phyloP scores from a whole-genome alignment of 352 stramenopile genomes.

The Hyphochytrium catenoides region DNA sequence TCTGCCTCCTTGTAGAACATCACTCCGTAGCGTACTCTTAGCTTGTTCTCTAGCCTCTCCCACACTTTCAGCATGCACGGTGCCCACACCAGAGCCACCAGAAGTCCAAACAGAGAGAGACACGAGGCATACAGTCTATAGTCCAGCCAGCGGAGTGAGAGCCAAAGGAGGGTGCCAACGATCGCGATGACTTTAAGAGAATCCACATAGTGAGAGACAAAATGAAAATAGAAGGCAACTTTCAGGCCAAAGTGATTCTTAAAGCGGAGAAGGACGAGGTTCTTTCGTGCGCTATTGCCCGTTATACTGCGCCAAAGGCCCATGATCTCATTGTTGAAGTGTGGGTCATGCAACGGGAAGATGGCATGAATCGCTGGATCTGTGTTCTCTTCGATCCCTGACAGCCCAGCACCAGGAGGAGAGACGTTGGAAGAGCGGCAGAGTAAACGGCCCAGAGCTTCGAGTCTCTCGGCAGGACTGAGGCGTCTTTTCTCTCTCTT shows the following conservation, averaged over 20 bases:
- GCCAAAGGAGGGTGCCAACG: constrained; percentile 19
- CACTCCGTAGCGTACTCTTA: constrained; percentile 31
- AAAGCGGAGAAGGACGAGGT: constrained; percentile 21
- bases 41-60: constrained; percentile 27
- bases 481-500: no score
- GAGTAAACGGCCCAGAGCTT: no score
- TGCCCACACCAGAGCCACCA: constrained; percentile 23
- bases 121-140: constrained; percentile 25
- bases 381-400: constrained; percentile 23
- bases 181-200: constrained; percentile 22
- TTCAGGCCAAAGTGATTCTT: constrained; percentile 58
- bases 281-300: no score
- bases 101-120: constrained; percentile 21
- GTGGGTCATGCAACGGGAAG: constrained; percentile 29
- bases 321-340: no score
- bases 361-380: constrained; percentile 21
- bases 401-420: constrained; percentile 19
- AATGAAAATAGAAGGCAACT: constrained; percentile 62
- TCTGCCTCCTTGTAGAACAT: constrained; percentile 20
- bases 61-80: constrained; percentile 29
- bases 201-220: constrained; percentile 63
- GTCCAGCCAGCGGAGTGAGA: constrained; percentile 25
- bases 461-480: no score
- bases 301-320: no score
- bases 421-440: constrained; percentile 20